These are phyloP conservation scores for Leccinum imitatum DNA, from an alignment of 768 basidiomycete genomes.

Conservation along the genomic window DNA sequence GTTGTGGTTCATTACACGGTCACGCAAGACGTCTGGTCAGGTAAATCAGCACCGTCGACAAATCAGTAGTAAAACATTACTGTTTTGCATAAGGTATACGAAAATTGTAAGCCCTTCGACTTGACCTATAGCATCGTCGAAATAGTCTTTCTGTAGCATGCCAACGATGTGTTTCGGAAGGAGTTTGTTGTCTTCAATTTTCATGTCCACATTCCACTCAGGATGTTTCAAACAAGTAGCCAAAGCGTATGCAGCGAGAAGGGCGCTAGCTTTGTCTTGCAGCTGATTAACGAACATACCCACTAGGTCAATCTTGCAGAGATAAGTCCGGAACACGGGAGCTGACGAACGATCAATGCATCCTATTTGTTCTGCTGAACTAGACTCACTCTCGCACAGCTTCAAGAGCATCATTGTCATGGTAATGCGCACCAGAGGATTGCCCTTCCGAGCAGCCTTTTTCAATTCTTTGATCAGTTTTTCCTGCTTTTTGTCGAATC, in stretches of 20 bases:
- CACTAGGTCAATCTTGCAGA: too few relatives aligned
- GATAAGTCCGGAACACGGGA: too few relatives aligned
- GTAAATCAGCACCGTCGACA: slow-evolving; percentile 1
- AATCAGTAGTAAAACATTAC: slow-evolving; percentile 7
- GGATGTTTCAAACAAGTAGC: not conserved
- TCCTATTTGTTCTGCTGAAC: too few relatives aligned
- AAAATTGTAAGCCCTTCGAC: slow-evolving; percentile 27
- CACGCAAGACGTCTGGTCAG: slow-evolving; percentile 13
- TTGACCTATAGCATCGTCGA: slow-evolving; percentile 23
- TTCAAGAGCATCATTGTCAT: slow-evolving; percentile 18
- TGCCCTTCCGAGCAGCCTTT: not conserved
- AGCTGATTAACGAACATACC: too few relatives aligned
- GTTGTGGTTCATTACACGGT: slow-evolving; percentile 9
- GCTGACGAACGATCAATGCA: too few relatives aligned
- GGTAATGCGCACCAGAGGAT: slow-evolving; percentile 16
- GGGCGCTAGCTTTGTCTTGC: too few relatives aligned
- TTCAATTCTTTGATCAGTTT: slow-evolving; percentile 17
- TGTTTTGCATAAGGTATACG: slow-evolving; percentile 17
- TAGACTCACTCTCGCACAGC: too few relatives aligned
- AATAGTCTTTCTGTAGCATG: slow-evolving; percentile 26
- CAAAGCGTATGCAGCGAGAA: not conserved
- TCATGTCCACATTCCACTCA: slow-evolving; percentile 15
- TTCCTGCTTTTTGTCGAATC: slow-evolving; percentile 2
- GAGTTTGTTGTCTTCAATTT: not conserved
- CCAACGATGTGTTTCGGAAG: slow-evolving; percentile 13